phyloP scores from a whole-genome alignment of 805 yeast genomes.

The Yarrowia hollandica region DNA sequence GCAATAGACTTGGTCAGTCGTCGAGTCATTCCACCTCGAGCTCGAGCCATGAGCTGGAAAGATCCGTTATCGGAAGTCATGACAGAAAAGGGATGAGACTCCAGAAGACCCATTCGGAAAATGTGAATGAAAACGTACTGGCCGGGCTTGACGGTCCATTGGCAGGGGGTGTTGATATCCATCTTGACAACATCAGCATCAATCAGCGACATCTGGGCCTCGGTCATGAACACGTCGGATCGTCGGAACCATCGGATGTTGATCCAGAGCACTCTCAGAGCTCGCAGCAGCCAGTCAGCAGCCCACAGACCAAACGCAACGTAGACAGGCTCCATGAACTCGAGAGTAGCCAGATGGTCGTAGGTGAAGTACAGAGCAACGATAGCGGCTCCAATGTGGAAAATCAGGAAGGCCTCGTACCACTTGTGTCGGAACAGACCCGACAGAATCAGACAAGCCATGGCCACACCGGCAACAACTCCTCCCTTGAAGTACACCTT shows the following conservation, averaged over 20 bases:
- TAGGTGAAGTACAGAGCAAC: slow-evolving; percentile 58
- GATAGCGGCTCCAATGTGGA: slow-evolving; percentile 58
- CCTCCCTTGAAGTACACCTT: slow-evolving; percentile 41
- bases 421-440: slow-evolving; percentile 49
- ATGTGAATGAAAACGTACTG: slow-evolving; percentile 62
- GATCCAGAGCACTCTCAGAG: slow-evolving; percentile 48
- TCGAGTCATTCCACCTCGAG: slow-evolving; percentile 56
- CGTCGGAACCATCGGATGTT: slow-evolving; percentile 33
- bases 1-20: slow-evolving; percentile 41
- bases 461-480: slow-evolving; percentile 41
- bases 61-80: slow-evolving; percentile 47
- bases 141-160: slow-evolving; percentile 61
- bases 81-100: slow-evolving; percentile 68
- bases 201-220: slow-evolving; percentile 46
- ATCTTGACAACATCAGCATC: slow-evolving; percentile 53
- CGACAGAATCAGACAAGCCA: slow-evolving; percentile 47
- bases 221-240: slow-evolving; percentile 2
- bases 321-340: slow-evolving; percentile 56
- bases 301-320: slow-evolving; percentile 65
- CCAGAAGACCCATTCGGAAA: slow-evolving; percentile 53
- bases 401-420: slow-evolving; percentile 59
- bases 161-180: slow-evolving; percentile 51
- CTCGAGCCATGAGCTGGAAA: slow-evolving; percentile 51
- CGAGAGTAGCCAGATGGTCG: slow-evolving; percentile 53
- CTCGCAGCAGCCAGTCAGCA: slow-evolving; percentile 60